Evolutionary conservation across 139 green algal species (phyloP), one percentile per base, ranked within the genome.

Genomic region (Picochlorum sp.): DNA sequence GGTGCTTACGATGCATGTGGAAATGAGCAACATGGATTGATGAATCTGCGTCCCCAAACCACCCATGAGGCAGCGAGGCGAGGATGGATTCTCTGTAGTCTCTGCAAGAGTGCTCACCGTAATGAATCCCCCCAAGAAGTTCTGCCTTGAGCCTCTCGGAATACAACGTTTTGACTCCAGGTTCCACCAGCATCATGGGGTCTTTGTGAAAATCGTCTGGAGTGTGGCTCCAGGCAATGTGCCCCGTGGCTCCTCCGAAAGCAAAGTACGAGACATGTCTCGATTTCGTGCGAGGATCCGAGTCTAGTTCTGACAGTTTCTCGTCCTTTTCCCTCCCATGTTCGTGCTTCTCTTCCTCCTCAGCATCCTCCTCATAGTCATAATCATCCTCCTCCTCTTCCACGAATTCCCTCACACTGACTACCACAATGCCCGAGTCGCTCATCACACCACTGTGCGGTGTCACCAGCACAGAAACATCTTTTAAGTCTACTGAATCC

Each of bases 211-310:
- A 94, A 60, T 87, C 78, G 5, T 58, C 44, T 34, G 71, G 69
- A 68, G 81, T 59, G 60, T 95, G 89, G 65, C 82, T 83, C 92
- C 92, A 98, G 0, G 84, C 68, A 65, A 82, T 24, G 4, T 50
- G 38, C 0, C 92, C 93, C 2, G 52, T 78, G 4, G 49, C 72
- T 2, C 87, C 92, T 58, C 91, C 88, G 68, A 90, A 91, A 5
- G 89, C 91, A 71, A 91, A 91, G 77, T 96, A 96, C 6, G 68
- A 83, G 65, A 98, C 97, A 68, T 96, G 87, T 6, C 84, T 20
- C 69, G 58, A 34, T 46, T 64, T 64, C 28, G 51, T 4, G 28
- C 60, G 18, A 46, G 62, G 23, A 65, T 62, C 58, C 45, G 44
- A 54, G 66, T 38, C 61, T 57, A 44, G 50, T 56, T 44, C 61